phyloP scores from a whole-genome alignment of 805 yeast genomes.

The Wickerhamomyces subpelliculosus region DNA sequence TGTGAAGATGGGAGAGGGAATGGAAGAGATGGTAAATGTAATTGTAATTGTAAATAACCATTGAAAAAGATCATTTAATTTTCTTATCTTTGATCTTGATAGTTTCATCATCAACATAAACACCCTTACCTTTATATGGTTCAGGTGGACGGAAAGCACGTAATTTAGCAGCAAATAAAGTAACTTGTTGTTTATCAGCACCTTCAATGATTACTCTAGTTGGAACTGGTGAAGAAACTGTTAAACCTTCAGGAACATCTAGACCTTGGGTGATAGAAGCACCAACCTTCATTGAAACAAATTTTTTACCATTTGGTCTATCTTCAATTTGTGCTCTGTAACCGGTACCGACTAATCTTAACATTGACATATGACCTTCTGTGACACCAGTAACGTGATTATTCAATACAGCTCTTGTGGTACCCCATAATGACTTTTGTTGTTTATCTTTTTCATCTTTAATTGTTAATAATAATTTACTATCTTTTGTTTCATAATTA shows the following conservation, averaged over 20 bases:
- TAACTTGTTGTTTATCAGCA: conserved; percentile 78
- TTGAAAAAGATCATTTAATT: conserved; percentile 54
- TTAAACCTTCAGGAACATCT: conserved; percentile 69
- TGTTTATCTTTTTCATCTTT: conserved; percentile 46
- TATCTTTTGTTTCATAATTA: conserved; percentile 29
- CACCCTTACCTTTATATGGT: conserved; percentile 98
- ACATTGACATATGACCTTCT: conserved; percentile 85
- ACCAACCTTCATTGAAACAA: conserved; percentile 79
- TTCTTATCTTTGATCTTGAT: conserved; percentile 87
- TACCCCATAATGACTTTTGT: conserved; percentile 94
- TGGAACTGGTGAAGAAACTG: conserved; percentile 74
- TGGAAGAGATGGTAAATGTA: too few species aligned
- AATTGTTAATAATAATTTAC: conserved; percentile 48
- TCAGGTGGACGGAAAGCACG: conserved; percentile 92
- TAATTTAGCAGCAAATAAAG: conserved; percentile 79
- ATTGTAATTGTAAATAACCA: too few species aligned
- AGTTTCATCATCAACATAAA: conserved; percentile 86
- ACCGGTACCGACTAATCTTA: conserved; percentile 94
- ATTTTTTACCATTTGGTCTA: conserved; percentile 32
- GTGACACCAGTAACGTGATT: conserved; percentile 83
- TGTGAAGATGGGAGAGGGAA: too few species aligned
- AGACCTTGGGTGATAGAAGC: conserved; percentile 75
- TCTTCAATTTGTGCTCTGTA: conserved; percentile 80
- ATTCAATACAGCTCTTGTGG: conserved; percentile 69
- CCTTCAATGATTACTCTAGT: conserved; percentile 85